Evolutionary conservation across 2,329 filamentous ascomycete species (phyloP), one percentile per base, ranked within the genome.

Genomic region (Hypoxylon sp.): DNA sequence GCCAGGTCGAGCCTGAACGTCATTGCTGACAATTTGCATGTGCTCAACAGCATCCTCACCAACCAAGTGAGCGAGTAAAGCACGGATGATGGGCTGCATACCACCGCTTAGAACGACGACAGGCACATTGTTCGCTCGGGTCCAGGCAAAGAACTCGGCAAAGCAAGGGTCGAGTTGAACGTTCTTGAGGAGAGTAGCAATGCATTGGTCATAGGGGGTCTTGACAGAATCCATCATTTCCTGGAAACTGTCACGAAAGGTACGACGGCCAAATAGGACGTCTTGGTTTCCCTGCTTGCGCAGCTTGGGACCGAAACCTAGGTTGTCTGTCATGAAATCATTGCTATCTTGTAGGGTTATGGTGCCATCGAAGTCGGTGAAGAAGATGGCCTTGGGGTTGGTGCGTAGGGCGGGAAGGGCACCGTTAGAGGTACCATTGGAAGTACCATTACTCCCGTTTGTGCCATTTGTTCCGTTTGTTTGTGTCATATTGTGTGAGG

Each of bases 311-410:
- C 96, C 96, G 78, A 91, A 97, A 70, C 96, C 96, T 68, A 98
- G 87, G 81, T 93, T 96, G 84, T 98, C 96, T 64, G 94, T 98
- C 89, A 95, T 84, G 80, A 81, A 88, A 81, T 89, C 88, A 78
- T 90, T 91, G 78, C 84, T 87, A 81, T 91, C 89, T 76, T 87
- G 84, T 61, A 85, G 86, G 53, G 95, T 98, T 79, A 98, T 95
- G 59, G 94, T 98, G 77, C 96, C 96, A 82, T 99, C 96, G 79
- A 98, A 98, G 83, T 99, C 96, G 74, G 94, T 97, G 85, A 98
- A 98, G 88, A 99, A 98, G 85, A 99, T 94, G 84, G 93, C 92
- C 82, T 94, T 92, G 56, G 94, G 94, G 79, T 92, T 90, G 64
- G 85, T 89, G 75, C 84, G 84, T 79, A 91, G 82, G 48, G 88